Evolutionary conservation across 768 basidiomycete genomes (phyloP), one percentile per base, ranked within the genome.

Genomic region (Dacryopinax primogenitus): DNA sequence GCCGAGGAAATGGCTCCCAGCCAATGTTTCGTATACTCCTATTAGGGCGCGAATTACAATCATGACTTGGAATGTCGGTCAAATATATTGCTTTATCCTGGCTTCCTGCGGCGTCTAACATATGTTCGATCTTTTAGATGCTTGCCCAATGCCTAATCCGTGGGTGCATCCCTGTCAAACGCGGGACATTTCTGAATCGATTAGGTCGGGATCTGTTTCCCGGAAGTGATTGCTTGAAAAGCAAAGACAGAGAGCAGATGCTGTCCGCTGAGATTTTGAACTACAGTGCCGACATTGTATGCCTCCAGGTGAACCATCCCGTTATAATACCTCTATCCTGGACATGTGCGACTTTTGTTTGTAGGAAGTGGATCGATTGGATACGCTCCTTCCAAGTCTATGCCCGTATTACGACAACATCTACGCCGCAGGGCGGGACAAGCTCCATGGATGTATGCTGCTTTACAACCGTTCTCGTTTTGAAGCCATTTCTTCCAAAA

Each of bases 341-440:
- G 3, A 33, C 28, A 33, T 30, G 2, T 44, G 41, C 16, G 18
- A 9, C 6, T 44, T 3, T 44, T 18, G 51, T 62, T 32, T 23
- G 30, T 72, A 96, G 91, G 93, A 97, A 79, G 91, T 92, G 7
- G 94, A 95, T 71, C 80, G 85, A 37, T 77, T 92, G 28, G 84
- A 87, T 35, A 86, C 84, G 69, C 77, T 94, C 21, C 74, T 86
- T 23, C 88, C 89, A 0, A 76, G 79, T 23, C 79, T 95, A 6
- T 80, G 86, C 47, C 72, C 77, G 33, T 84, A 83, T 13, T 93
- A 92, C 73, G 74, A 77, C 9, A 75, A 83, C 71, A 80, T 83
- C 62, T 87, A 84, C 73, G 85, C 84, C 6, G 78, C 82, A 35
- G 92, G 90, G 11, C 84, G 81, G 21, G 75, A 76, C 6, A 97